Base-by-base conservation (phyloP, 805 yeast genomes). In the Candida hispaniensis region DNA sequence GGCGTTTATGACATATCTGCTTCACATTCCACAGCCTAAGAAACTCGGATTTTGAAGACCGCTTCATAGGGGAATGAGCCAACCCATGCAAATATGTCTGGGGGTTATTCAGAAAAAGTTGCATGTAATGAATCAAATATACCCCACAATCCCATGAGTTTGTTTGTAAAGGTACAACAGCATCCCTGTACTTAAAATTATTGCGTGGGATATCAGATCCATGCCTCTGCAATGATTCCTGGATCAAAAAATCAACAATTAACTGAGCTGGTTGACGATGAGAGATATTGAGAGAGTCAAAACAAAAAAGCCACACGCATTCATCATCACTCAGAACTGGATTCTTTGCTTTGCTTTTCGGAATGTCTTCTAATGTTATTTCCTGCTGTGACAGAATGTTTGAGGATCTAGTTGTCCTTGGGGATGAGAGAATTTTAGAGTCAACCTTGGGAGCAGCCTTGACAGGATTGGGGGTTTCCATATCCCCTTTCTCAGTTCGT, bases 101-200 rank as follows among this genome's bases (percentile, higher is more conserved):
- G 8, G 61, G 60, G 10, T 40, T 38, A 8, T 39, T 14, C 22
- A 57, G 36, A 40, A 55, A 56, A 29, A 39, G 36, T 30, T 56
- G 58, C 17, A 52, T 49, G 29, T 44, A 48, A 46, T 76, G 76
- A 10, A 91, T 76, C 2, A 88, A 80, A 57, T 81, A 95, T 13
- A 91, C 72, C 1, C 98, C 98, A 60, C 98, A 91, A 53, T 91
- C 98, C 51, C 85, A 81, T 58, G 76, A 74, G 52, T 91, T 91
- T 18, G 75, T 73, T 50, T 91, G 98, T 40, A 67, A 73, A 1
- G 96, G 94, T 0, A 83, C 91, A 4, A 60, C 50, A 4, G 75
- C 73, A 6, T 61, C 54, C 33, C 61, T 52, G 29, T 71, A 56
- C 26, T 63, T 54, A 14, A 86, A 69, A 26, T 61, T 64, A 4